Percentiles rank a stretch among this genome's conserved stretches.
phyloP scores from a whole-genome alignment of 208 protist genomes.

The Wallacemonas collosoma region DNA sequence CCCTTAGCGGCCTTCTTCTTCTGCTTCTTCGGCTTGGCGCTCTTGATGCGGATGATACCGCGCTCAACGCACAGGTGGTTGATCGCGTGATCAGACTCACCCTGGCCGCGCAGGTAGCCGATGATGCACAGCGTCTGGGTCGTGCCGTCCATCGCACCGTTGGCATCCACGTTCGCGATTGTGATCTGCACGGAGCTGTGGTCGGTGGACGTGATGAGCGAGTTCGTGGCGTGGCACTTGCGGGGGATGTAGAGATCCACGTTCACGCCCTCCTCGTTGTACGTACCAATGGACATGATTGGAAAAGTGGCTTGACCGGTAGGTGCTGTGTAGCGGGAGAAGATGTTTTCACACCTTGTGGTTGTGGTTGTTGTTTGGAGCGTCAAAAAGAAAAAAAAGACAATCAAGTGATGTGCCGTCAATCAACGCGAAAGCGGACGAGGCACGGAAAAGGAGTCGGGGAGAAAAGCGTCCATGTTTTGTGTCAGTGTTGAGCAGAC shows the following conservation, averaged over 20 bases:
- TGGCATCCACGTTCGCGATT: constrained; percentile 93
- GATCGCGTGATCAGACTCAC: constrained; percentile 94
- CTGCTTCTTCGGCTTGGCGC: constrained; percentile 75
- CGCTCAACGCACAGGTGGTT: constrained; percentile 92
- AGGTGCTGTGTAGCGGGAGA: neutral
- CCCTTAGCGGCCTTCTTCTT: constrained; percentile 32
- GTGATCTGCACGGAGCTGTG: constrained; percentile 96
- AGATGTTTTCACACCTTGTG: constrained; percentile 2
- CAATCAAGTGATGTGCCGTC: too few relatives aligned
- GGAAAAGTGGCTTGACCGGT: constrained; percentile 12
- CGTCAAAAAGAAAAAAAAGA: too few relatives aligned
- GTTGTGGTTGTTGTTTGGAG: too few relatives aligned
- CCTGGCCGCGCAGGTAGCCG: constrained; percentile 94
- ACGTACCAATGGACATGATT: constrained; percentile 84
- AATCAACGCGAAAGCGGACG: too few relatives aligned
- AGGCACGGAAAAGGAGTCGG: too few relatives aligned
- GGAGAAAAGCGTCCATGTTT: too few relatives aligned
- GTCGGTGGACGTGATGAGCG: constrained; percentile 94
- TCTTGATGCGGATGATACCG: constrained; percentile 88
- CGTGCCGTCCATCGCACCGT: constrained; percentile 91
- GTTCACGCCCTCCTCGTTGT: constrained; percentile 92
- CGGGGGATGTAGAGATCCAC: constrained; percentile 97
- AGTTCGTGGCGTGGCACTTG: constrained; percentile 97
- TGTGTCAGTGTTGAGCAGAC: too few relatives aligned
- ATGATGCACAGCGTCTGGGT: constrained; percentile 94